A percentile compares a stretch with the other conserved stretches of the same genome.
phyloP scores from a whole-genome alignment of 2,329 filamentous ascomycete genomes.

The Aspergillus sergii region DNA sequence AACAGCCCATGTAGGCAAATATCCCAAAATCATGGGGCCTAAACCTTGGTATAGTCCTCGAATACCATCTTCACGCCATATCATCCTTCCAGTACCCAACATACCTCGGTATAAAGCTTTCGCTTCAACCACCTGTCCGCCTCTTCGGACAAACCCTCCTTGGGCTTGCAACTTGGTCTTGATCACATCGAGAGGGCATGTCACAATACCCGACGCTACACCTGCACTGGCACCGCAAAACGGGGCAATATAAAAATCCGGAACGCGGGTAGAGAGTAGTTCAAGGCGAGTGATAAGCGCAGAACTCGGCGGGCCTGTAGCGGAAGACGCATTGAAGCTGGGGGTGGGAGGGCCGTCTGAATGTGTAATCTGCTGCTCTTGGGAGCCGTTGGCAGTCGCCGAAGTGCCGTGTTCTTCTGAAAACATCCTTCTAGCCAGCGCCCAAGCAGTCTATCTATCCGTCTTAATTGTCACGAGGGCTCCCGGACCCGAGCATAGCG shows the following conservation, averaged over 20 bases:
- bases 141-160: conserved; percentile 69
- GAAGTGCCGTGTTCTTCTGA: conserved; percentile 46
- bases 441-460: conserved; percentile 38
- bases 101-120: conserved; percentile 77
- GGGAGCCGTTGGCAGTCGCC: conserved; percentile 32
- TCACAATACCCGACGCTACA: conserved; percentile 90
- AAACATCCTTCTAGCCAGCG: conserved; percentile 46
- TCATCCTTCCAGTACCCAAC: conserved; percentile 79
- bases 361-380: conserved; percentile 31
- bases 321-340: conserved; percentile 29
- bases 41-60: conserved; percentile 90
- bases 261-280: conserved; percentile 51
- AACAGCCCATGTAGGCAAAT: conserved; percentile 96
- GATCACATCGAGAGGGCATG: conserved; percentile 96
- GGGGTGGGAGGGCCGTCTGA: conserved; percentile 26
- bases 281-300: conserved; percentile 41
- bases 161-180: conserved; percentile 98
- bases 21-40: conserved; percentile 91
- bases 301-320: conserved; percentile 32
- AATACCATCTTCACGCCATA: conserved; percentile 85
- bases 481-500: conserved; percentile 46
- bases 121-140: conserved; percentile 43
- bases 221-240: conserved; percentile 86
- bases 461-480: conserved; percentile 43
- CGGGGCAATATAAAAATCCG: conserved; percentile 69